Conservation (phyloP, 345 rosid genomes). For the Gossypium turneri region DNA sequence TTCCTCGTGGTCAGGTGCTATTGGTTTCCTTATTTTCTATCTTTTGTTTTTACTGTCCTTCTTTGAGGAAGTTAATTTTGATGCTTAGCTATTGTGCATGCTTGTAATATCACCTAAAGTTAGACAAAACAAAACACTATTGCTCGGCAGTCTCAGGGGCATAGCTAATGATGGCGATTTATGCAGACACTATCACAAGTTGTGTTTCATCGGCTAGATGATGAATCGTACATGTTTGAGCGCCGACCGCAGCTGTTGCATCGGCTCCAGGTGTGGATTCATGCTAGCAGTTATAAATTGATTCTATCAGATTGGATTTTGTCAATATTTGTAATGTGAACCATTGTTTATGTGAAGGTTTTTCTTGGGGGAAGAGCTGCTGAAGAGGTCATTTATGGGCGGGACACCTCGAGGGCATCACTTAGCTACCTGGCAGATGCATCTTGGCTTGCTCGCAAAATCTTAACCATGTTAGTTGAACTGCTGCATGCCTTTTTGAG, state of each 20-base stretch:
- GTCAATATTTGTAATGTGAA: neutral
- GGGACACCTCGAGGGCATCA: slow-evolving; percentile 84
- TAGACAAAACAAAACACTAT: neutral
- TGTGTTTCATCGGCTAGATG: slow-evolving; percentile 80
- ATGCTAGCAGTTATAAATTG: slow-evolving; percentile 13
- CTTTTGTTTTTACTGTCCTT: neutral
- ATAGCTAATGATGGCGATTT: neutral
- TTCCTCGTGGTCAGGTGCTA: slow-evolving; percentile 87
- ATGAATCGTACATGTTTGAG: slow-evolving; percentile 85
- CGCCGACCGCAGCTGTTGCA: slow-evolving; percentile 83
- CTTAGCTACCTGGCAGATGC: slow-evolving; percentile 84
- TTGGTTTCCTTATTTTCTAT: slow-evolving; percentile 24
- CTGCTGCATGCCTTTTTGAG: neutral
- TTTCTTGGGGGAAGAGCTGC: slow-evolving; percentile 95
- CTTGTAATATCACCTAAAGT: neutral
- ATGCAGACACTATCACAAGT: slow-evolving; percentile 76
- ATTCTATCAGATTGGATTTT: neutral
- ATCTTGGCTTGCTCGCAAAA: slow-evolving; percentile 96
- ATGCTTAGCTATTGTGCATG: neutral
- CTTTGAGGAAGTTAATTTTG: neutral
- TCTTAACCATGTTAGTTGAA: slow-evolving; percentile 57
- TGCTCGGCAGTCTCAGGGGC: neutral
- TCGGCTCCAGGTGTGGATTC: slow-evolving; percentile 72
- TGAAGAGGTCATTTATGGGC: slow-evolving; percentile 83
- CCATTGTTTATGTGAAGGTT: slow-evolving; percentile 37